Evolutionary conservation across 2,329 filamentous ascomycete genomes (phyloP), one percentile per base, ranked within the genome.

Genomic region (Pyrenochaeta sp.): DNA sequence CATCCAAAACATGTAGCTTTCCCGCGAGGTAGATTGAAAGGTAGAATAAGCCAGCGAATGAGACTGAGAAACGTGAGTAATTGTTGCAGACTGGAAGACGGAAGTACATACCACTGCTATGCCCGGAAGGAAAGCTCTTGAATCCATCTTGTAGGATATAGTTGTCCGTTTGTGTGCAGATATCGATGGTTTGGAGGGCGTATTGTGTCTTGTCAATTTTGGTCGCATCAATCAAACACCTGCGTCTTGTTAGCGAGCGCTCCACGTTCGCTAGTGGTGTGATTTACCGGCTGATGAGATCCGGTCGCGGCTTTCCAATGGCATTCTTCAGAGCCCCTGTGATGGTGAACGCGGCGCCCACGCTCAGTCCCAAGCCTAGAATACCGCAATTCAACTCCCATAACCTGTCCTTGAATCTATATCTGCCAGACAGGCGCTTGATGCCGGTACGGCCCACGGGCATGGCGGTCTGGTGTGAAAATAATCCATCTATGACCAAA

Each of bases 381-480:
- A 87, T 80, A 2, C 85, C 85, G 64, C 85, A 87, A 66, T 88
- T 88, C 66, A 87, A 75, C 72, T 88, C 85, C 85, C 85, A 88
- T n/a, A 87, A 68, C 22, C 85, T 78, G 63, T 86, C 84, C 66
- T 84, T 83, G 65, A 84, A 80, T 39, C 81, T 77, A 66, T 86
- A 85, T 51, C 78, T 68, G 45, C 79, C 82, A 0, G 80, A 77
- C 46, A 78, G 61, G 32, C 73, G 72, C 65, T 76, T 74, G 52
- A 75, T 57, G 3, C 74, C 72, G 22, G 63, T 50, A 12, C 70
- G 64, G 4, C 60, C 50, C 13, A 62, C 32, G 1, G 72, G 68
- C 51, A 77, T 78, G 15, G 72, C 45, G 2, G 71, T 65, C 48
- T 78, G 74, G 65, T 86, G 83, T 19, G 84, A 86, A 70, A 86